Base-by-base conservation (phyloP, 1,284 basidiomycete species). In the Termitomyces sp. region DNA sequence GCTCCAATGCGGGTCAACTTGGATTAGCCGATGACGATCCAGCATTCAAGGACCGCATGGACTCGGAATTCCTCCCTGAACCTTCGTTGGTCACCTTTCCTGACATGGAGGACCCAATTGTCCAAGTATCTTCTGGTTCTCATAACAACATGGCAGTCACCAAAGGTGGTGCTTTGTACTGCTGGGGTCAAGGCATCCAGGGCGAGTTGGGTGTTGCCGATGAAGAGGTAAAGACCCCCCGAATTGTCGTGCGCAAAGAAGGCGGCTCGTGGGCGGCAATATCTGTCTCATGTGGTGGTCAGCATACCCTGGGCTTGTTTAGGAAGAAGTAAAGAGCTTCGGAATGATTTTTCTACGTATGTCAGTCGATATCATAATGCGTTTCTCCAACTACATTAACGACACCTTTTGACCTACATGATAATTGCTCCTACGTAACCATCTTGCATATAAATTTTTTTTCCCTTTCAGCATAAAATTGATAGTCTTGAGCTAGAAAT, bases 81-180 rank as follows among this genome's bases (percentile, higher is more conserved):
- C 87, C 84, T 37, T 75, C 80, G 28, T 76, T 74, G 16, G 76
- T 94, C 57, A 68, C 74, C 9, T 92, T 93, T 75, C 87, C 88
- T 0, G 78, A 80, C 57, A 69, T 78, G 30, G 71, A 77, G 41
- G 90, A 93, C 64, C 84, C 82, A 5, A 82, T 95, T 58, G 77
- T 86, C 14, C 78, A 84, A 50, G 79, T 97, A 59, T 81, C 87
- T 2, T 83, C 80, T 9, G 94, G 93, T 1, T 81, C 83, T 35
- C 82, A 92, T 61, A 90, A 91, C 68, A 93, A 88, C 61, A 78
- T 94, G 56, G 93, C 90, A 3, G 79, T 94, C 44, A 89, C 88
- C 14, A 71, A 73, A 50, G 84, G 79, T 40, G 93, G 93, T 10
- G 86, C 88, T 26, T 72, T 92, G 56, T 94, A 92, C 66, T 77